A percentile compares a stretch with the other conserved stretches of the same genome.
Evolutionary conservation across 2,329 filamentous ascomycete species (phyloP).

Genomic region (Neurospora crassa): DNA sequence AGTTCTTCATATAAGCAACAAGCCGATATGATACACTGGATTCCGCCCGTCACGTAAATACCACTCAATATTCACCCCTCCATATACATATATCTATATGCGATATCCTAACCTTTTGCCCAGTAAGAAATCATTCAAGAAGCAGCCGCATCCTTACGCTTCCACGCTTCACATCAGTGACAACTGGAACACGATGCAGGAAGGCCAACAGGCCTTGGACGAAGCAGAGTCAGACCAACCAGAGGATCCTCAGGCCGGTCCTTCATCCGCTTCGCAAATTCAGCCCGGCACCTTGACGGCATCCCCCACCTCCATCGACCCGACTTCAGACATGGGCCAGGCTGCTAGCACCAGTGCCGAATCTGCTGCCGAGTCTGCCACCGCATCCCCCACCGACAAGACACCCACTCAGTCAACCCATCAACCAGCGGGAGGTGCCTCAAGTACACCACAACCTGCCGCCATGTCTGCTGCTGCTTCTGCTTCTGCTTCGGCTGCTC

Average conservation of each 20-base stretch:
- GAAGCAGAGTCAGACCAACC: neutral
- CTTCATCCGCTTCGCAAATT: neutral
- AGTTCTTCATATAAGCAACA: neutral
- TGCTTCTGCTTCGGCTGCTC: neutral
- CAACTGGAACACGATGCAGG: neutral
- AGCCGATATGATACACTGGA: neutral
- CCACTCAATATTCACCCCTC: neutral
- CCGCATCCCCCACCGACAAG: neutral
- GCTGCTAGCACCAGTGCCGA: neutral
- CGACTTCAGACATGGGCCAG: neutral
- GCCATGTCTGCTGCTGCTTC: neutral
- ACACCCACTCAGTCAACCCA: neutral
- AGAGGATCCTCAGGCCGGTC: neutral
- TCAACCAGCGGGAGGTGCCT: neutral
- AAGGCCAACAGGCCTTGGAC: neutral
- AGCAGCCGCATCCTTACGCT: neutral
- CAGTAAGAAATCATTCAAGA: neutral
- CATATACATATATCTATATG: neutral
- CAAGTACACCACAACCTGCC: neutral
- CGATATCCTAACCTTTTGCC: neutral
- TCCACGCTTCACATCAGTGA: neutral
- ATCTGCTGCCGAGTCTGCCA: neutral
- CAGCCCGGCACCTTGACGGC: slow-evolving; percentile 6
- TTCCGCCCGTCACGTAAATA: neutral
- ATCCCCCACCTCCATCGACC: slow-evolving; percentile 8